Evolutionary conservation across 768 basidiomycete genomes (phyloP).

Genomic region (Collybia nuda): DNA sequence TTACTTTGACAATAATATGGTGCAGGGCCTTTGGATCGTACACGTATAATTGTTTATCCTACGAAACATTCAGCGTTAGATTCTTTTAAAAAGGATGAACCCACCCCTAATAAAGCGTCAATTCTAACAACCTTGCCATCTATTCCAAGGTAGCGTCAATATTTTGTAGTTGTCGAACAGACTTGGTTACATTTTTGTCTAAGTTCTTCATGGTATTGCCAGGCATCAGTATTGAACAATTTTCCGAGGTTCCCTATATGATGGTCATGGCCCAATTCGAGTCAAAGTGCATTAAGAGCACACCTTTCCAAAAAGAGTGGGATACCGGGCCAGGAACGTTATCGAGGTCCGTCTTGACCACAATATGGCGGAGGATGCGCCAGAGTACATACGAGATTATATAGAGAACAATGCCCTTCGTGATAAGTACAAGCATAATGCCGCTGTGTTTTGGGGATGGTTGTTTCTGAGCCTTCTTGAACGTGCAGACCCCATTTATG

Average conservation of each 20-base stretch:
- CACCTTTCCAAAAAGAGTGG: constrained; percentile 29
- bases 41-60: neutral
- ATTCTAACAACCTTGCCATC: neutral
- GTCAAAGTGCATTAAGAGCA: too few relatives aligned
- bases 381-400: constrained; percentile 12
- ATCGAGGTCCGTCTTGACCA: constrained; percentile 24
- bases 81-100: neutral
- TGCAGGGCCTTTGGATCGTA: neutral
- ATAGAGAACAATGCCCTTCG: constrained; percentile 2
- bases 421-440: constrained; percentile 5
- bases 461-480: neutral
- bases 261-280: neutral
- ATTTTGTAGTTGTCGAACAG: neutral
- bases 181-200: neutral
- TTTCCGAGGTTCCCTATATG: neutral
- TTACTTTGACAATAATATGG: neutral
- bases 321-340: constrained; percentile 34
- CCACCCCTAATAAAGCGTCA: neutral
- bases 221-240: neutral
- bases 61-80: neutral
- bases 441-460: neutral
- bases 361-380: constrained; percentile 13
- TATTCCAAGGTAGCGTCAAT: neutral
- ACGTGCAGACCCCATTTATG: too few relatives aligned
- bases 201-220: neutral